phyloP scores from a whole-genome alignment of 2,329 filamentous ascomycete species.

The Leptographium flavum region DNA sequence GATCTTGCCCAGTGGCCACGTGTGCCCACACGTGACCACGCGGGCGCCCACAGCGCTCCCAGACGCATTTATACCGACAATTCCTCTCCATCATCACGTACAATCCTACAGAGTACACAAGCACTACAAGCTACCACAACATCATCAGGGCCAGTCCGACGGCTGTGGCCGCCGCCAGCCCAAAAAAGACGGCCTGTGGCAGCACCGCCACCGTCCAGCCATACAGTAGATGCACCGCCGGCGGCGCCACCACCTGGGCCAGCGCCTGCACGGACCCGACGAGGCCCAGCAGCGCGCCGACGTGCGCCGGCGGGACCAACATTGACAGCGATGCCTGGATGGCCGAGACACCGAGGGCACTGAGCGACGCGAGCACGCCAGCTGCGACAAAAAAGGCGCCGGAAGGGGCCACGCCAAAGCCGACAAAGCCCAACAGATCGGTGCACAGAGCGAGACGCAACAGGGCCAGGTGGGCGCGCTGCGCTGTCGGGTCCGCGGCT shows the following conservation, averaged over 20 bases:
- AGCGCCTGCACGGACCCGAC: slow-evolving; percentile 1
- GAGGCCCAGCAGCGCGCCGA: neutral
- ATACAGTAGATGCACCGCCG: neutral
- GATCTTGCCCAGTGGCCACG: no score
- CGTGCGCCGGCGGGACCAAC: neutral
- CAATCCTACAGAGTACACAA: neutral
- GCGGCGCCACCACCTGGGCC: neutral
- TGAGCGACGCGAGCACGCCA: neutral
- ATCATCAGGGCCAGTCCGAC: neutral
- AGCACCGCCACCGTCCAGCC: neutral
- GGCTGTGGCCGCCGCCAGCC: neutral
- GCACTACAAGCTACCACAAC: neutral
- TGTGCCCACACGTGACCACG: no score
- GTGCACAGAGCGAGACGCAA: neutral
- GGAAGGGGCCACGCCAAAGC: neutral
- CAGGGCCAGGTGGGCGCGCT: neutral
- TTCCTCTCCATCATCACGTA: no score
- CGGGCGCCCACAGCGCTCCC: no score
- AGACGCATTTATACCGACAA: no score
- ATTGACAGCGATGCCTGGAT: neutral
- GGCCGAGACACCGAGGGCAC: neutral
- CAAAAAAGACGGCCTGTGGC: neutral
- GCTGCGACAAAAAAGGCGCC: neutral
- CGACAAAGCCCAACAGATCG: neutral
- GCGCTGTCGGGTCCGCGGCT: neutral